Evolutionary conservation across 768 basidiomycete genomes (phyloP).

Genomic region (Galerina marginata): DNA sequence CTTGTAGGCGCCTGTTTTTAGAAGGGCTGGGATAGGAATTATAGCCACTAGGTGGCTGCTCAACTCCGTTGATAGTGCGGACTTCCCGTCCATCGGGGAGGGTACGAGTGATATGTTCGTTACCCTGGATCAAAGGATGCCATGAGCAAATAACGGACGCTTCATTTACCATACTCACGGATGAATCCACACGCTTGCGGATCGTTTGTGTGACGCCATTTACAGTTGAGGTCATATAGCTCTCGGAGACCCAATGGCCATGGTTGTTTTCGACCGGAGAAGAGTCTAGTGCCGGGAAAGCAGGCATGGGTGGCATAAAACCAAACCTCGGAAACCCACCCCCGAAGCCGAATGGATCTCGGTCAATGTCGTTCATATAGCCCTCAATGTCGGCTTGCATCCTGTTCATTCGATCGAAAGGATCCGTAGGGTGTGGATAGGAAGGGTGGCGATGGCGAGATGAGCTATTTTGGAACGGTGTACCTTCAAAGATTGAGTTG

Average conservation of each 20-base stretch:
- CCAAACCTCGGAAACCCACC: constrained; percentile 26
- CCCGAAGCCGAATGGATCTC: constrained; percentile 35
- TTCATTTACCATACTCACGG: constrained; percentile 47
- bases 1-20: constrained; percentile 18
- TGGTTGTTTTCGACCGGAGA: constrained; percentile 33
- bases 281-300: constrained; percentile 34
- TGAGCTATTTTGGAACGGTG: constrained; percentile 28
- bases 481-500: constrained; percentile 67
- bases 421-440: constrained; percentile 31
- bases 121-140: constrained; percentile 54
- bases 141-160: constrained; percentile 5
- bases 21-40: constrained; percentile 25
- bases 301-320: constrained; percentile 23
- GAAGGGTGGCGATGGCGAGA: constrained; percentile 35
- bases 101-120: constrained; percentile 71
- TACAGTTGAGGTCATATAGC: constrained; percentile 57
- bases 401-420: constrained; percentile 39
- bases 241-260: constrained; percentile 57
- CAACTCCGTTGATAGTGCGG: constrained; percentile 71
- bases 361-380: constrained; percentile 38
- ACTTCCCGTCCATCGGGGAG: constrained; percentile 71
- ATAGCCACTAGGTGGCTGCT: constrained; percentile 43
- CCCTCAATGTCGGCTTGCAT: constrained; percentile 37
- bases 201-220: constrained; percentile 74
- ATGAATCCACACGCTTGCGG: constrained; percentile 56